Evolutionary conservation across 2,329 filamentous ascomycete species (phyloP), one percentile per base, ranked within the genome.

Genomic region (Sarocladiaceae sp.): DNA sequence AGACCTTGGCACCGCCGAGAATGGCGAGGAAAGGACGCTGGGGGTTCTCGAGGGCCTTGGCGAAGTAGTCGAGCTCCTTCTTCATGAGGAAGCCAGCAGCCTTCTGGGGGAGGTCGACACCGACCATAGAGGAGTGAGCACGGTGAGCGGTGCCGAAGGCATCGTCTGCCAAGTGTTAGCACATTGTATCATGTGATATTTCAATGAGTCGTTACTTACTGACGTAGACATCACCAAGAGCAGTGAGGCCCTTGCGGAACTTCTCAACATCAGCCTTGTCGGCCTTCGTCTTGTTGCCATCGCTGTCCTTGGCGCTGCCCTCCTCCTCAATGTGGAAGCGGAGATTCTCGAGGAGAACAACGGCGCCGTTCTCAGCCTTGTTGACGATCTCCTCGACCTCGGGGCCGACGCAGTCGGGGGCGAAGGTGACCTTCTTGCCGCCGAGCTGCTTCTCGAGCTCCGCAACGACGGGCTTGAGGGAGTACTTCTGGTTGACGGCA

Each of bases 31-130:
- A 99, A 56, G 94, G 94, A 53, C 93, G 86, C 77, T 95, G 81
- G 56, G 94, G 94, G 63, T 82, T 84, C 79, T 99, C 94, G 56
- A 99, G 88, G 35, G 91, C 94, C 79, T 97, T 84, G 59, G 94
- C 94, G 69, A 99, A 99, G 86, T 99, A 99, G 70, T 99, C 94
- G 58, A 99, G 88, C 76, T 99, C 94, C 82, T 97, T 99, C 88
- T 99, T 99, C 81, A 99, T 91, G 66, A 99, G 85, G 86, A 97
- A 99, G 57, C 94, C 94, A 53, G 93, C 90, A 10, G 94, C 94
- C 80, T 96, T 97, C 73, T 97, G 90, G 62, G 93, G 92, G 47
- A 99, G 87, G 60, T 97, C 85, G 58, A 97, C 82, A 66, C 94
- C 94, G 64, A 99, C 94, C 94, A 99, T 99, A 72, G 93, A 97